Evolutionary conservation across 495 filamentous ascomycete genomes (phyloP).

Genomic region (Neurospora discreta): DNA sequence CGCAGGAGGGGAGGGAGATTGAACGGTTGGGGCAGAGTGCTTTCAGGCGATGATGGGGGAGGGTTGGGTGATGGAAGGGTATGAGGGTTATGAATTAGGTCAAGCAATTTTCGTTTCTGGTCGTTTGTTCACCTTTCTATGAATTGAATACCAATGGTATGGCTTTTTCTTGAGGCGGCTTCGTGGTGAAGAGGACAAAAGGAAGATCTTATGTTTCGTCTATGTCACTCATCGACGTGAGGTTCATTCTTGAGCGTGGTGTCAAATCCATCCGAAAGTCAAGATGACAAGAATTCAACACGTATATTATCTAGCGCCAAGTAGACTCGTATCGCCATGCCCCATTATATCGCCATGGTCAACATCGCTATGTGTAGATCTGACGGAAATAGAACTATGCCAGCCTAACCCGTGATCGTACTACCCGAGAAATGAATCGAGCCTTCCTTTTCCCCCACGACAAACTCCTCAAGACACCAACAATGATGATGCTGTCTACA

Average conservation of each 20-base stretch:
- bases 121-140: background rate
- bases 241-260: too few relatives aligned
- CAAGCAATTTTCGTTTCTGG: background rate
- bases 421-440: background rate
- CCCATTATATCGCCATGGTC: background rate
- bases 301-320: background rate
- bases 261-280: background rate
- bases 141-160: background rate
- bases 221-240: background rate
- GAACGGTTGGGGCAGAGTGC: conserved; percentile 30
- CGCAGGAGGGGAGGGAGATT: conserved; percentile 35
- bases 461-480: background rate
- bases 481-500: background rate
- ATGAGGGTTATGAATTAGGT: background rate
- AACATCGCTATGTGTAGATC: background rate
- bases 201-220: too few relatives aligned
- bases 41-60: conserved; percentile 29
- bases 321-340: background rate
- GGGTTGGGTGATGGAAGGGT: background rate
- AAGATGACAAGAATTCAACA: background rate
- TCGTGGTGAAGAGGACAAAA: background rate
- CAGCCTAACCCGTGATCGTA: background rate
- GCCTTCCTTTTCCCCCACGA: background rate
- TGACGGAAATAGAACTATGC: background rate
- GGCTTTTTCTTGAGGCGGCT: background rate